phyloP scores from a whole-genome alignment of 805 yeast species.

The Metschnikowia kofuensis region DNA sequence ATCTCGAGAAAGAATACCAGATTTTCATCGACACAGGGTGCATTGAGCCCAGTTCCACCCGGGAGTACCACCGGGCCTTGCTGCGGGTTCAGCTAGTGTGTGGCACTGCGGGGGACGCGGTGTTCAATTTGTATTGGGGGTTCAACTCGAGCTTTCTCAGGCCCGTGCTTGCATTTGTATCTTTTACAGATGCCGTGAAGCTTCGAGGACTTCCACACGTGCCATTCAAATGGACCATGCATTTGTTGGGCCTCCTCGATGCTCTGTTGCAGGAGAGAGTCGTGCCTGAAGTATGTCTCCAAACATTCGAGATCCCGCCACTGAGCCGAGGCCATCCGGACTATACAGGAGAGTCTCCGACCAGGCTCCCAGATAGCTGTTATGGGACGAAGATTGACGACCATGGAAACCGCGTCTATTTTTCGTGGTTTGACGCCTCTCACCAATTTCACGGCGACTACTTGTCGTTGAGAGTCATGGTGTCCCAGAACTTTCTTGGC shows the following conservation, averaged over 20 bases:
- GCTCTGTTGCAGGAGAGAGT: constrained; percentile 21
- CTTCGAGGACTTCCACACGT: constrained; percentile 16
- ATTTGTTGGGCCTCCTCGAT: constrained; percentile 12
- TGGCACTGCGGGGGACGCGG: constrained; percentile 9
- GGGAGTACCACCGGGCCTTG: constrained; percentile 33
- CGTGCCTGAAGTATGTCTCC: constrained; percentile 23
- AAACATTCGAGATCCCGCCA: constrained; percentile 25
- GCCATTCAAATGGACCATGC: constrained; percentile 17
- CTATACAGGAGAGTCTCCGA: constrained; percentile 10
- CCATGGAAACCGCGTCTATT: constrained; percentile 3
- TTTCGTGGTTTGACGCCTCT: constrained; percentile 18
- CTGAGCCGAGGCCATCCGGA: constrained; percentile 30
- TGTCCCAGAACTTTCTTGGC: constrained; percentile 12
- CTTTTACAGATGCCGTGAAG: constrained; percentile 24
- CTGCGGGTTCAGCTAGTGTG: constrained; percentile 26
- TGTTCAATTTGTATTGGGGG: constrained; percentile 36
- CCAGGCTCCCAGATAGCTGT: constrained; percentile 12
- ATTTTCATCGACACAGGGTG: constrained; percentile 33
- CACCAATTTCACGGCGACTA: constrained; percentile 15
- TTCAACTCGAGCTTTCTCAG: constrained; percentile 26
- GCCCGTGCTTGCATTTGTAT: constrained; percentile 26
- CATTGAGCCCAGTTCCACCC: constrained; percentile 22
- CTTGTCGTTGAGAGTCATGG: constrained; percentile 12
- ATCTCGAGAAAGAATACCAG: constrained; percentile 10
- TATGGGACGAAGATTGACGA: constrained; percentile 6